These are phyloP conservation scores for Candida argentea DNA, from an alignment of 805 yeast genomes.

Conservation along the genomic window DNA sequence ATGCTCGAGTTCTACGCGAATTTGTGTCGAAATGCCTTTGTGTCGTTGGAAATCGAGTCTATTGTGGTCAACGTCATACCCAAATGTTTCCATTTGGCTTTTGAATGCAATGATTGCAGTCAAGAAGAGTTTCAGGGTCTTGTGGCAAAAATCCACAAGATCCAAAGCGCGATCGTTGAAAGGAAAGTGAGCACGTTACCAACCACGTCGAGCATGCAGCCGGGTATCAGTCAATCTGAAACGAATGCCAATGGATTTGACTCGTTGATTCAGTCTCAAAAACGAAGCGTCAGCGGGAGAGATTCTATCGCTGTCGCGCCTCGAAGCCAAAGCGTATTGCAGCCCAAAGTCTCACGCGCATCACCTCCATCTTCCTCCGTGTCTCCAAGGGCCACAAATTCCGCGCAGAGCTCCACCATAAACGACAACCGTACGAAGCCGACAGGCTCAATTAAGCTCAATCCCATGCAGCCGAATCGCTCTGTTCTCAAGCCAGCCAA, in stretches of 20 bases:
- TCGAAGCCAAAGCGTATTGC: conserved; percentile 11
- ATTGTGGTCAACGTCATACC: conserved; percentile 19
- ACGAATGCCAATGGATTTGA: conserved; percentile 11
- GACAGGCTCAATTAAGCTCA: too few relatives aligned
- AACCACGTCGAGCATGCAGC: neutral
- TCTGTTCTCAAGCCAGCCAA: too few relatives aligned
- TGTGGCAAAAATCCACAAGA: conserved; percentile 12
- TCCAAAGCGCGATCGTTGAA: conserved; percentile 8
- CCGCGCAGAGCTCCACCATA: too few relatives aligned
- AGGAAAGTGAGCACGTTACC: conserved; percentile 6
- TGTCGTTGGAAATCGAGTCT: conserved; percentile 20
- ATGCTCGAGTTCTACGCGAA: conserved; percentile 40
- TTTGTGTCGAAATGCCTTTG: conserved; percentile 37
- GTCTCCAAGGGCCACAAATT: too few relatives aligned
- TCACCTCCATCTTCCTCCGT: too few relatives aligned
- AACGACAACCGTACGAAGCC: too few relatives aligned
- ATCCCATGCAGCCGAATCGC: too few relatives aligned
- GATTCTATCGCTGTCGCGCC: conserved; percentile 16
- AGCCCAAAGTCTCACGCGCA: conserved; percentile 7
- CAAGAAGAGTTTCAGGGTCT: conserved; percentile 22
- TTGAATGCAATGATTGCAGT: conserved; percentile 30
- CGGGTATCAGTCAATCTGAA: too few relatives aligned
- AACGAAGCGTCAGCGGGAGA: conserved; percentile 12
- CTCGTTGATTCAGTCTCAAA: conserved; percentile 21
- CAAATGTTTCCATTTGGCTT: conserved; percentile 19